Percentiles rank a stretch among this genome's conserved stretches.
phyloP scores from a whole-genome alignment of 2,329 filamentous ascomycete genomes.

The Arachnomyces sp. region DNA sequence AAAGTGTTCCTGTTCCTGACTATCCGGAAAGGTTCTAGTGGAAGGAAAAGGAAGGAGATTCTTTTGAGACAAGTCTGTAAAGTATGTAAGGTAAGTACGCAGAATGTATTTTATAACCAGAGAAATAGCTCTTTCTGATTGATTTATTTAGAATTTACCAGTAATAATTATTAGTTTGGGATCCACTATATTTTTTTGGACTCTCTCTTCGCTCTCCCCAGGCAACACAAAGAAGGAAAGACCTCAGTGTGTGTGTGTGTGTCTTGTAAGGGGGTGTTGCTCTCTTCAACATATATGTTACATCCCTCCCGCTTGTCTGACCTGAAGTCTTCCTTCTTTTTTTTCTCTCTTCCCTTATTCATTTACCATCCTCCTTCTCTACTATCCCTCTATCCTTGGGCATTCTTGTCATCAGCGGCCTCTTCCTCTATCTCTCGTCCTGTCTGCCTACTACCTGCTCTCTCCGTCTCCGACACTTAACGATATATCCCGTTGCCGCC shows the following conservation, averaged over 20 bases:
- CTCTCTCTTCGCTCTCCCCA: slow-evolving; percentile 5
- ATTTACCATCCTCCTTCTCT: slow-evolving; percentile 13
- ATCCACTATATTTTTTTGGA: neutral
- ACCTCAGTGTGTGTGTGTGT: slow-evolving; percentile 1
- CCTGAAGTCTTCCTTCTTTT: slow-evolving; percentile 20
- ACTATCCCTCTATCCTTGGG: slow-evolving; percentile 10
- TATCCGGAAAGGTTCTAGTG: too few relatives aligned
- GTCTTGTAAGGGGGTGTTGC: neutral
- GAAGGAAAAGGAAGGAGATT: too few relatives aligned
- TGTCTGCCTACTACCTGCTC: slow-evolving; percentile 14
- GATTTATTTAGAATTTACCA: too few relatives aligned
- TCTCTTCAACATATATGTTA: slow-evolving; percentile 25
- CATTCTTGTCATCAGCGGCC: neutral
- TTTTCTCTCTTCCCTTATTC: slow-evolving; percentile 18
- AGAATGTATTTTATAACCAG: too few relatives aligned
- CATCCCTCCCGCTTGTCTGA: slow-evolving; percentile 21
- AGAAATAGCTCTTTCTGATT: too few relatives aligned
- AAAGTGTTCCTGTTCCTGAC: too few relatives aligned
- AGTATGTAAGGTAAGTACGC: too few relatives aligned
- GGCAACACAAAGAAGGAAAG: slow-evolving; percentile 10
- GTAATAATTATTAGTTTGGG: too few relatives aligned
- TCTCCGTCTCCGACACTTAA: slow-evolving; percentile 17
- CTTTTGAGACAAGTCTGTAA: too few relatives aligned
- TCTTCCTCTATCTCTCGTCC: slow-evolving; percentile 5
- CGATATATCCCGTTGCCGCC: slow-evolving; percentile 12